These are phyloP conservation scores for Aspergillus sergii DNA, from an alignment of 2,329 filamentous ascomycete species.

Conservation along the genomic window DNA sequence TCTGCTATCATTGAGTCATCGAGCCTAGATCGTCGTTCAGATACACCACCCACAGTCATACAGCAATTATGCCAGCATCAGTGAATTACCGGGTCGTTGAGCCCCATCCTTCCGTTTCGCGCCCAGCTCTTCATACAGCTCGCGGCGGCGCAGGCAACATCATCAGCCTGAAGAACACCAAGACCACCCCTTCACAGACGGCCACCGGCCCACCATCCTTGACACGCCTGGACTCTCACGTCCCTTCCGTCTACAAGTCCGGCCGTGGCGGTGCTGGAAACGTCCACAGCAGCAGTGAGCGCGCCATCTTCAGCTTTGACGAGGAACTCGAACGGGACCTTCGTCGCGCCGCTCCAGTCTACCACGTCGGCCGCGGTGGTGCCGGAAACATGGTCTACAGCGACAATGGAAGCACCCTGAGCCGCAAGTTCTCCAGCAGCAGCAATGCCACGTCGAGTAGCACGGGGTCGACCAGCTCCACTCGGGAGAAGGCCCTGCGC, in stretches of 20 bases:
- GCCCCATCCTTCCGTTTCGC: slow-evolving; percentile 62
- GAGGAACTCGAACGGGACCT: slow-evolving; percentile 64
- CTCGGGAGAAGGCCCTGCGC: slow-evolving; percentile 38
- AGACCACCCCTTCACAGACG: slow-evolving; percentile 50
- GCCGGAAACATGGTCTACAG: slow-evolving; percentile 55
- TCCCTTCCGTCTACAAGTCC: slow-evolving; percentile 43
- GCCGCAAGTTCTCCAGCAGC: slow-evolving; percentile 39
- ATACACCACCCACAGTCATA: slow-evolving; percentile 10
- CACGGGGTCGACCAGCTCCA: slow-evolving; percentile 36
- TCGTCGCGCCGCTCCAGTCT: slow-evolving; percentile 60
- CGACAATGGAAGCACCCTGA: slow-evolving; percentile 31
- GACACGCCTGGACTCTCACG: slow-evolving; percentile 51
- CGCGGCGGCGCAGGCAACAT: slow-evolving; percentile 63
- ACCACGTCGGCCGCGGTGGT: slow-evolving; percentile 65
- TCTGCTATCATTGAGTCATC: slow-evolving; percentile 6
- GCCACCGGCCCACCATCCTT: slow-evolving; percentile 53
- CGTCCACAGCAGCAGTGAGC: slow-evolving; percentile 54
- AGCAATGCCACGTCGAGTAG: slow-evolving; percentile 41
- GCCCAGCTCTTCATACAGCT: slow-evolving; percentile 55
- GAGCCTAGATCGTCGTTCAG: neutral
- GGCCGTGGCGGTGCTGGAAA: slow-evolving; percentile 62
- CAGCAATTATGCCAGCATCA: slow-evolving; percentile 34
- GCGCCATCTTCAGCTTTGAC: slow-evolving; percentile 68
- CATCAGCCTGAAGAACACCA: slow-evolving; percentile 54
- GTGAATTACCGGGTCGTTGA: slow-evolving; percentile 59